phyloP scores from a whole-genome alignment of 75 land plant species.

The Picea glauca region DNA sequence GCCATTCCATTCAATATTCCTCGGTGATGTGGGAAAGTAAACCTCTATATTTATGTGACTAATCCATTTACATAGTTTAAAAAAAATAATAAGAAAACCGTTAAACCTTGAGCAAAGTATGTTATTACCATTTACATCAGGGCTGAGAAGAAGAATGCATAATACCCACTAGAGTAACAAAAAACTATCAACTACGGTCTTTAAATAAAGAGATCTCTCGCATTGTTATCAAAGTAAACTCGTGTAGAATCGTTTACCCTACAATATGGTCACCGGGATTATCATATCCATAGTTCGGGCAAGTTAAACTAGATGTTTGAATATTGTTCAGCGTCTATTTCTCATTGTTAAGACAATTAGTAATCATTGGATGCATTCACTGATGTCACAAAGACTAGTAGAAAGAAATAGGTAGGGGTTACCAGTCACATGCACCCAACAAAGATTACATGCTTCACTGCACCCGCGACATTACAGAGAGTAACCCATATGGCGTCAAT shows the following conservation, averaged over 20 bases:
- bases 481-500: not conserved
- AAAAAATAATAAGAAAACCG: too few species aligned
- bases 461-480: not conserved
- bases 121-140: too few species aligned
- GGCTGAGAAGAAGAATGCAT: not conserved
- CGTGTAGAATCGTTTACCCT: too few species aligned
- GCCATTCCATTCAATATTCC: too few species aligned
- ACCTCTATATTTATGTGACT: too few species aligned
- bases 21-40: too few species aligned
- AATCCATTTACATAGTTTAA: too few species aligned
- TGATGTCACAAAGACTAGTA: not conserved
- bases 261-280: too few species aligned
- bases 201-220: not conserved
- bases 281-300: not conserved
- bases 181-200: too few species aligned
- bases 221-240: too few species aligned
- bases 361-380: not conserved
- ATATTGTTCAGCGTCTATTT: not conserved
- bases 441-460: not conserved
- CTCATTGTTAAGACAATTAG: too few species aligned
- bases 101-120: too few species aligned
- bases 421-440: not conserved
- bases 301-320: slow-evolving; percentile 3
- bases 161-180: not conserved
- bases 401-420: not conserved